Conservation (phyloP, 2,329 filamentous ascomycete species). For the Diatrype stigma region DNA sequence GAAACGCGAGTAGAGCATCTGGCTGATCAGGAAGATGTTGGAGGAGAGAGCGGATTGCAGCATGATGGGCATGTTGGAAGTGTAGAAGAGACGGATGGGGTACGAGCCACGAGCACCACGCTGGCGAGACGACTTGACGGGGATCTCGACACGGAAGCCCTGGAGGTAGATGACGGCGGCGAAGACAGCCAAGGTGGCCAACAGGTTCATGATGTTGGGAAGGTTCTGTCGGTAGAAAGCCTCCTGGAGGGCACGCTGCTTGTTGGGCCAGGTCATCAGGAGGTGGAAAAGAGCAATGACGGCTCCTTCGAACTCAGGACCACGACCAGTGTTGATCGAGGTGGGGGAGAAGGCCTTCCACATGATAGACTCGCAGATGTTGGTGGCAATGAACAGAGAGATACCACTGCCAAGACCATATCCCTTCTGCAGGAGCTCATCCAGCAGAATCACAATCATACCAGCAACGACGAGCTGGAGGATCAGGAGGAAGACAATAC, state of each 20-base stretch:
- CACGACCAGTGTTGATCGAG: slow-evolving; percentile 98
- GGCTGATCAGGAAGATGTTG: slow-evolving; percentile 98
- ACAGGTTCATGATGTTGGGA: slow-evolving; percentile 98
- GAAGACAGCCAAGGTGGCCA: slow-evolving; percentile 90
- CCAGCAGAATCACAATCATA: slow-evolving; percentile 97
- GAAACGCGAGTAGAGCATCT: slow-evolving; percentile 99
- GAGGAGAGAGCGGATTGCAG: slow-evolving; percentile 96
- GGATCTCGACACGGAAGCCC: slow-evolving; percentile 99
- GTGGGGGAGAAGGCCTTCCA: slow-evolving; percentile 99
- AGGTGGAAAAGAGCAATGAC: slow-evolving; percentile 98
- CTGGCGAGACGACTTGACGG: slow-evolving; percentile 98
- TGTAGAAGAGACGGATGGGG: slow-evolving; percentile 98
- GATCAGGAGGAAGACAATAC: slow-evolving; percentile 96
- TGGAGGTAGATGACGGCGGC: slow-evolving; percentile 98
- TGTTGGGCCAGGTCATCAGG: slow-evolving; percentile 97
- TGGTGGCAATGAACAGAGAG: slow-evolving; percentile 98
- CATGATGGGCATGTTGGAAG: slow-evolving; percentile 99
- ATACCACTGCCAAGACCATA: slow-evolving; percentile 98
- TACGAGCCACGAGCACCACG: slow-evolving; percentile 97
- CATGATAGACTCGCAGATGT: slow-evolving; percentile 99
- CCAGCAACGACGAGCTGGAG: slow-evolving; percentile 97
- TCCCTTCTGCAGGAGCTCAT: slow-evolving; percentile 98
- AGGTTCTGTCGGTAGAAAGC: slow-evolving; percentile 99
- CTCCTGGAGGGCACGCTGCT: slow-evolving; percentile 96
- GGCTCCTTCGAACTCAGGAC: slow-evolving; percentile 97